Evolutionary conservation across 257 asterid species (phyloP).

Genomic region (Penstemon davidsonii): DNA sequence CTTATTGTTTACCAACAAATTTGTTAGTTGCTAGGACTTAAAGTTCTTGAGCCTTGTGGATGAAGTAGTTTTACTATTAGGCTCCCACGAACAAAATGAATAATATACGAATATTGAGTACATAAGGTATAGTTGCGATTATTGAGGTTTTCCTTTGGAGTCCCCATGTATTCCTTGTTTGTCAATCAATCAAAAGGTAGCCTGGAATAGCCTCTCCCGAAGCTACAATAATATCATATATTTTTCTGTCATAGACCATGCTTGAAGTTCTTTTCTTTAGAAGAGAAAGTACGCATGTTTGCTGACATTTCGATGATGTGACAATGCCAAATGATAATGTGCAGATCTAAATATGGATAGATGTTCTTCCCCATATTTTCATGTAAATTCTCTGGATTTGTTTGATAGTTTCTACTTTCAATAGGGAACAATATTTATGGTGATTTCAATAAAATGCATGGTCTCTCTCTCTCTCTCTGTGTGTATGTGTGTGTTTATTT

Average conservation of each 20-base stretch:
- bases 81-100: background rate
- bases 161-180: no score
- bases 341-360: background rate
- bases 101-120: background rate
- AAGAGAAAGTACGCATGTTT: no score
- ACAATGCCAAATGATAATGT: no score
- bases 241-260: no score
- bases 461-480: constrained; percentile 30
- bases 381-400: background rate
- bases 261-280: no score
- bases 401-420: background rate
- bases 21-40: background rate
- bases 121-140: background rate
- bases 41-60: background rate
- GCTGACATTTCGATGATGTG: no score
- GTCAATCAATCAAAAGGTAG: no score
- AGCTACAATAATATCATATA: no score
- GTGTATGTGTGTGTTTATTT: background rate
- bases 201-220: no score
- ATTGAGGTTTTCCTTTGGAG: no score
- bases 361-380: background rate
- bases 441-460: constrained; percentile 21
- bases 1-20: background rate
- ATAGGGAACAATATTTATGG: background rate
- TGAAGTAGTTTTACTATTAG: background rate